These are phyloP conservation scores for Onygena corvina DNA, from an alignment of 2,329 filamentous ascomycete species.

Conservation along the genomic window DNA sequence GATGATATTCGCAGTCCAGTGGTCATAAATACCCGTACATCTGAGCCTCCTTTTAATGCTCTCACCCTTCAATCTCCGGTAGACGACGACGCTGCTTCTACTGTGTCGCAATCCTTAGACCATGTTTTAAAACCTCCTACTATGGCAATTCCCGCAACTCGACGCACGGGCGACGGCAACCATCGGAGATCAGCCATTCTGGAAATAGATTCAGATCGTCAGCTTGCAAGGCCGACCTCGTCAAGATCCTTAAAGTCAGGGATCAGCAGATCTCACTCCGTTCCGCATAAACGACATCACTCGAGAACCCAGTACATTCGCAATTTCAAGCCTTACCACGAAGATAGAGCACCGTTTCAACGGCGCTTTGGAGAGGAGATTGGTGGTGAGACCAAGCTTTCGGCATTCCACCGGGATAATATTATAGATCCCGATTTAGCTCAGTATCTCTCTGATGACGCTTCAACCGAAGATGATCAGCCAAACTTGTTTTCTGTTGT, in stretches of 20 bases:
- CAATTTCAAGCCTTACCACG: slow-evolving; percentile 56
- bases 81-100: slow-evolving; percentile 37
- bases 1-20: slow-evolving; percentile 51
- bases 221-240: slow-evolving; percentile 77
- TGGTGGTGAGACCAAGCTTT: slow-evolving; percentile 54
- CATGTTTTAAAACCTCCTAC: slow-evolving; percentile 43
- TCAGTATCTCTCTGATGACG: slow-evolving; percentile 87
- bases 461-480: slow-evolving; percentile 85
- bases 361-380: slow-evolving; percentile 58
- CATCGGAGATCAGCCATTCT: slow-evolving; percentile 79
- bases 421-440: slow-evolving; percentile 96
- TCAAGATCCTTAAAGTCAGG: slow-evolving; percentile 76
- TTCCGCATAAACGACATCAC: slow-evolving; percentile 70
- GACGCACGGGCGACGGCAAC: slow-evolving; percentile 57
- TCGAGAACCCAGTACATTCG: slow-evolving; percentile 77
- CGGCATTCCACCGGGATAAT: slow-evolving; percentile 96
- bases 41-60: slow-evolving; percentile 43
- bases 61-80: slow-evolving; percentile 30
- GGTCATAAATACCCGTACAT: slow-evolving; percentile 46
- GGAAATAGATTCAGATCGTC: slow-evolving; percentile 73
- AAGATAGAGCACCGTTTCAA: slow-evolving; percentile 81
- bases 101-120: slow-evolving; percentile 37
- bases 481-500: slow-evolving; percentile 70
- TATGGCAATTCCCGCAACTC: slow-evolving; percentile 53
- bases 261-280: slow-evolving; percentile 60